These are phyloP conservation scores for Neurospora terricola DNA, from an alignment of 495 filamentous ascomycete genomes.

Conservation along the genomic window DNA sequence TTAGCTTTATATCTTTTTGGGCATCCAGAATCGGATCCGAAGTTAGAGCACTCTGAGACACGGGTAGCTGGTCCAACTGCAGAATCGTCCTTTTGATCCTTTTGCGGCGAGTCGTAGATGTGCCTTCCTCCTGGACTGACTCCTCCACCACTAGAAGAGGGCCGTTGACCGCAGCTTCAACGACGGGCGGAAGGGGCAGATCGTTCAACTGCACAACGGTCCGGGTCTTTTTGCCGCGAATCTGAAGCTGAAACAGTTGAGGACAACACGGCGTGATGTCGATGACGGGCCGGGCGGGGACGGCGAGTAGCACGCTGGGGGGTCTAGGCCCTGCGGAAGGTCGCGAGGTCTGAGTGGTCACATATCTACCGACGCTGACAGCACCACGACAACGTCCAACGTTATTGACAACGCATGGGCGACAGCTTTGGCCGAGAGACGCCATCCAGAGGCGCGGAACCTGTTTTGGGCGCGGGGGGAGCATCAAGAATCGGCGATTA, in stretches of 20 bases:
- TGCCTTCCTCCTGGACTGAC: background rate
- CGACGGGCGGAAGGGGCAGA: conserved; percentile 31
- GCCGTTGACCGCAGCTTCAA: background rate
- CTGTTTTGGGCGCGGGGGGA: conserved; percentile 13
- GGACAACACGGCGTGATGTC: background rate
- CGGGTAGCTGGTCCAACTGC: background rate
- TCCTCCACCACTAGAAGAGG: background rate
- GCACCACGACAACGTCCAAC: conserved; percentile 9
- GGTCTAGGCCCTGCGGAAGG: conserved; percentile 5
- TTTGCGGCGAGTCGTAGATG: background rate
- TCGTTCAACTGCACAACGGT: conserved; percentile 51
- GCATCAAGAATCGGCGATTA: conserved; percentile 21
- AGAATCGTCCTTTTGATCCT: background rate
- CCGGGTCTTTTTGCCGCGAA: conserved; percentile 34
- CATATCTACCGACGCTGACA: background rate
- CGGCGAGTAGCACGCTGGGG: background rate
- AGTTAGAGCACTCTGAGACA: background rate
- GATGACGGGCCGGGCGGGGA: background rate
- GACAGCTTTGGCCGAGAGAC: conserved; percentile 9
- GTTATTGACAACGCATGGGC: background rate
- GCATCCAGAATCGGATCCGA: background rate
- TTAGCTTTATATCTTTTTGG: background rate
- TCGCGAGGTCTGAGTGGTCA: background rate
- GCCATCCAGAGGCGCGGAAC: conserved; percentile 17
- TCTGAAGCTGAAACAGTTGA: conserved; percentile 7